Percentiles rank a stretch among this genome's conserved stretches.
Evolutionary conservation across 306 rosid species (phyloP).

Genomic region (Bauhinia variegata): DNA sequence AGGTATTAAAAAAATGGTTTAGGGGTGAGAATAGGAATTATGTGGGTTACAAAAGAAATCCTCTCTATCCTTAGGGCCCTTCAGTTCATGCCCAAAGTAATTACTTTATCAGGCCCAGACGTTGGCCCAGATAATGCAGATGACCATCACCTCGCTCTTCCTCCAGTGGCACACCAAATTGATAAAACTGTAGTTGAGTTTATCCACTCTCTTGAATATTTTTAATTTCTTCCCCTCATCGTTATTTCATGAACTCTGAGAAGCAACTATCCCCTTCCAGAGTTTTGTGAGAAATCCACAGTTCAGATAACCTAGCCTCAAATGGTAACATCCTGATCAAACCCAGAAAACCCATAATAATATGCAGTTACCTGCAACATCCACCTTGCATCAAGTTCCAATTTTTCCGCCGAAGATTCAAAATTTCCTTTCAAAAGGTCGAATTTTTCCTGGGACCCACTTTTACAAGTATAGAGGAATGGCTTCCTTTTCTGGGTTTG

Average conservation of each 20-base stretch:
- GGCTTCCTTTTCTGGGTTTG: slow-evolving; percentile 51
- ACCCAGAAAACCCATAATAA: slow-evolving; percentile 28
- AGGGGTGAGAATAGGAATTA: no score
- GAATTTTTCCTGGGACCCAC: slow-evolving; percentile 17
- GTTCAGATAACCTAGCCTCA: not conserved
- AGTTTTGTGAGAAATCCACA: not conserved
- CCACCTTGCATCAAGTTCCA: slow-evolving; percentile 45
- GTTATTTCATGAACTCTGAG: no score
- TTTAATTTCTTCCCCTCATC: not conserved
- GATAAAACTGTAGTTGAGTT: no score
- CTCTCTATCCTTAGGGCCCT: no score
- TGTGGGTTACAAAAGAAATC: no score
- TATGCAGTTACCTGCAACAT: slow-evolving; percentile 55
- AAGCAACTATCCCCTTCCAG: not conserved
- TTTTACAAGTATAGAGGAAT: slow-evolving; percentile 38
- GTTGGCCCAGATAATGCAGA: no score
- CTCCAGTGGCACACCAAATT: no score
- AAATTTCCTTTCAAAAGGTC: slow-evolving; percentile 39
- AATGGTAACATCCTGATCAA: slow-evolving; percentile 20
- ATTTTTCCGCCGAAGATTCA: slow-evolving; percentile 39
- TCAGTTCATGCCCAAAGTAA: no score
- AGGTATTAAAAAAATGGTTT: no score
- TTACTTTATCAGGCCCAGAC: no score
- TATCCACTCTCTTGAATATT: not conserved
- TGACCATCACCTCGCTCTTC: no score